Conservation (phyloP, 1,284 basidiomycete species). For the Tylopilus sp. region DNA sequence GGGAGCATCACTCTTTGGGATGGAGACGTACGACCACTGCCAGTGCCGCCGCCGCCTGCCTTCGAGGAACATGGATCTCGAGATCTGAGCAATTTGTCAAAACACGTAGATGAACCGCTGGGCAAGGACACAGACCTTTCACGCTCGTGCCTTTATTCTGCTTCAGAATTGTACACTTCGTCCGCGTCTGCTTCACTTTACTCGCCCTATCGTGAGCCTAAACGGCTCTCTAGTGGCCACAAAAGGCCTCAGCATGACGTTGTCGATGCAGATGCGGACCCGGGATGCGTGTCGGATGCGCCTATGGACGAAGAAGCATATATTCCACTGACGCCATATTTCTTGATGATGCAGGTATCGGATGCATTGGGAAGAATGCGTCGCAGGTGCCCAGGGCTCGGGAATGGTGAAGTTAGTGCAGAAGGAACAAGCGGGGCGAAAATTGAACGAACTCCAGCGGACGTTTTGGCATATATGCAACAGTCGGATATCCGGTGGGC, state of each 20-base stretch:
- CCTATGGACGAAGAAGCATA: constrained; percentile 54
- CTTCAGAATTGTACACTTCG: constrained; percentile 14
- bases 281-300: constrained; percentile 60
- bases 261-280: constrained; percentile 37
- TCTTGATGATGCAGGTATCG: constrained; percentile 50
- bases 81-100: no score
- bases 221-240: not conserved
- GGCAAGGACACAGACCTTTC: constrained; percentile 11
- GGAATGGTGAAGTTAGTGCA: no score
- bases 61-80: no score
- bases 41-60: not conserved
- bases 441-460: constrained; percentile 48
- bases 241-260: not conserved
- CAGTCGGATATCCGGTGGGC: constrained; percentile 61
- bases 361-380: no score
- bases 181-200: constrained; percentile 26
- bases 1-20: constrained; percentile 70
- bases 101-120: constrained; percentile 23
- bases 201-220: constrained; percentile 23
- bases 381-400: no score
- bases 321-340: constrained; percentile 53
- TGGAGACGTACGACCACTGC: constrained; percentile 44
- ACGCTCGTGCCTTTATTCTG: no score
- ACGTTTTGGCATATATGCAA: constrained; percentile 47
- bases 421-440: no score